Evolutionary conservation across 2,329 filamentous ascomycete species (phyloP).

Genomic region (Aspergillus sp.): DNA sequence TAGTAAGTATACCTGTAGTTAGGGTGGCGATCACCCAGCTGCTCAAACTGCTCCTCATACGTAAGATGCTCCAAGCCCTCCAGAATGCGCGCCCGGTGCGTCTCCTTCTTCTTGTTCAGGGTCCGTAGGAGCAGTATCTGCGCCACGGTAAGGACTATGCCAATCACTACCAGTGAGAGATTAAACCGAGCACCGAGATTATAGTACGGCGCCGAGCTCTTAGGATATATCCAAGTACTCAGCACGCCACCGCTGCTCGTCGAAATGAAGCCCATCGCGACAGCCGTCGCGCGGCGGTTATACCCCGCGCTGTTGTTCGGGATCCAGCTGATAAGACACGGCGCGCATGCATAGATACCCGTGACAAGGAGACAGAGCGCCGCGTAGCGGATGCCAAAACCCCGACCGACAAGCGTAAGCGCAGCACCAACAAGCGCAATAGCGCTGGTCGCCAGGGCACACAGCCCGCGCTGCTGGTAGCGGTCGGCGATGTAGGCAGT

Average conservation of each 20-base stretch:
- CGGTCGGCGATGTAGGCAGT: conserved; percentile 27
- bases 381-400: conserved; percentile 5
- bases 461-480: conserved; percentile 25
- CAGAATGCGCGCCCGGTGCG: not conserved
- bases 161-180: conserved; percentile 6
- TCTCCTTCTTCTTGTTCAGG: conserved; percentile 9
- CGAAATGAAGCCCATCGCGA: conserved; percentile 9
- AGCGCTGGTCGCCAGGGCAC: conserved; percentile 17
- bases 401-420: conserved; percentile 4
- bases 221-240: conserved; percentile 13
- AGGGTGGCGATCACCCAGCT: conserved; percentile 13
- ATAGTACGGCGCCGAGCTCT: conserved; percentile 11
- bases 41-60: conserved; percentile 8
- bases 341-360: conserved; percentile 9
- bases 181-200: conserved; percentile 8
- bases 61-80: conserved; percentile 5
- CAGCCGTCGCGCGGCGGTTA: conserved; percentile 4
- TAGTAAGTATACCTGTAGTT: conserved; percentile 15
- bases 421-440: conserved; percentile 14
- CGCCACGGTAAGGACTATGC: conserved; percentile 4
- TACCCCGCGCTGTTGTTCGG: conserved; percentile 13
- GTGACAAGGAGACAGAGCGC: conserved; percentile 10
- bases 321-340: conserved; percentile 12
- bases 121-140: conserved; percentile 7
- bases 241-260: conserved; percentile 10